Base-by-base conservation (phyloP, 108 stramenopile species). In the Aureococcus anophagefferens region DNA sequence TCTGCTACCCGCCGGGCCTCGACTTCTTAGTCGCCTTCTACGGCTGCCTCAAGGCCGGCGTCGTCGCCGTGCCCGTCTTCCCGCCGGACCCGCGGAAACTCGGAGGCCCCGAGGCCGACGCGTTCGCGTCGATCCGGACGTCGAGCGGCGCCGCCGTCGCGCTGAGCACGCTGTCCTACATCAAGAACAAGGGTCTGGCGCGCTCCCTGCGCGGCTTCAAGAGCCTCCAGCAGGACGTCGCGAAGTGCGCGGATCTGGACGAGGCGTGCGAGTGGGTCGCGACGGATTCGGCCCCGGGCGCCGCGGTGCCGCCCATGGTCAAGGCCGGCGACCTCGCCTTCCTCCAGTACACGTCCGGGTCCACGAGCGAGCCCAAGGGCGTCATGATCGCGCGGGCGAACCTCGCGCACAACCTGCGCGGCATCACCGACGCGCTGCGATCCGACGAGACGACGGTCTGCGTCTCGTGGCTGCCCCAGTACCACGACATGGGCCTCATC, bases 401-500 rank as follows among this genome's bases (percentile, higher is more conserved):
- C 64, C 81, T 98, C 32, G 83, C 90, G 46, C 94, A 98, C 82
- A 98, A 98, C 79, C 83, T 96, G 11, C 70, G 81, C 69, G 87
- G 88, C 77, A 95, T 95, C 67, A 90, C 91, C 14, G 64, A 67
- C 31, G 91, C 91, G 64, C 69, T 94, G 13, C 66, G 88, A 40
- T 93, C 96, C 0, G 72, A 68, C 16, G 64, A 78, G 18, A 84
- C 84, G 66, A 98, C 98, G 0, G 82, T 90, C 17, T 94, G 93
- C 32, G 97, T 94, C 1, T 93, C 90, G 13, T 99, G 99, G 97
- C 84, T 99, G 31, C 99, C 94, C 0, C 98, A 98, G 82, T 99
- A 99, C 79, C 99, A 99, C 74, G 99, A 99, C 77, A 99, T 99
- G 99, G 99, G 97, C 30, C 84, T 98, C 45, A 97, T 99, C 69